Base-by-base conservation (phyloP, 805 yeast genomes). In the Saccharomycopsis olivae region DNA sequence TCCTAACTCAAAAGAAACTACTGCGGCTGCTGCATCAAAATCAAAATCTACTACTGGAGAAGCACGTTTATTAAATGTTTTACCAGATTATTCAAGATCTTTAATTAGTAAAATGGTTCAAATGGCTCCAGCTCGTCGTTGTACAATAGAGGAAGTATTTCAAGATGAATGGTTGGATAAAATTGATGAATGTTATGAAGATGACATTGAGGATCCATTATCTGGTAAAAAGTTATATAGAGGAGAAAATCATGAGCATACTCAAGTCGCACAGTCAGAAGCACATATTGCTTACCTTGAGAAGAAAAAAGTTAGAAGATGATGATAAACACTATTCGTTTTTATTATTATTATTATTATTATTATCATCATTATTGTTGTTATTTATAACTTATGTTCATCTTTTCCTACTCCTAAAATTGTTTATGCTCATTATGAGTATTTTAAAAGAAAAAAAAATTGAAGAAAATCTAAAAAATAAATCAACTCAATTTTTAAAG, bases 221-320 rank as follows among this genome's bases (percentile, higher is more conserved):
- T 59, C 62, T 2, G 49, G 50, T 17, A 43, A 51, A n/a, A 54
- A 61, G 11, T 42, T 63, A 29, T 58, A 63, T 37, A 60, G 60
- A 25, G 73, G 76, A 16, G 58, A 64, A 5, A 78, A 75, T 52
- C 97, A 88, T 55, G 68, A 68, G 25, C 97, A 88, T 56, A 85
- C 96, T 1, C 74, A 73, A 49, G 96, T 88, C 37, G 95, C 87
- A 50, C 95, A 84, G 56, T 78, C 85, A 45, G 94, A 85, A 51
- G 97, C 97, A 0, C 97, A 88, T 58, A 88, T 88, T 61, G 95
- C 96, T 9, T 80, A 88, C 44, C 69, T 88, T 49, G 96, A 88
- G 55, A 83, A 78, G 66, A 83, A 78, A 55, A 88, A 84, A 23
- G 34, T 37, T 14, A 35, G 31, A 27, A 40, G 39, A 27, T 43